Base-by-base conservation (phyloP, 805 yeast species). In the Spathaspora hagerdaliae region DNA sequence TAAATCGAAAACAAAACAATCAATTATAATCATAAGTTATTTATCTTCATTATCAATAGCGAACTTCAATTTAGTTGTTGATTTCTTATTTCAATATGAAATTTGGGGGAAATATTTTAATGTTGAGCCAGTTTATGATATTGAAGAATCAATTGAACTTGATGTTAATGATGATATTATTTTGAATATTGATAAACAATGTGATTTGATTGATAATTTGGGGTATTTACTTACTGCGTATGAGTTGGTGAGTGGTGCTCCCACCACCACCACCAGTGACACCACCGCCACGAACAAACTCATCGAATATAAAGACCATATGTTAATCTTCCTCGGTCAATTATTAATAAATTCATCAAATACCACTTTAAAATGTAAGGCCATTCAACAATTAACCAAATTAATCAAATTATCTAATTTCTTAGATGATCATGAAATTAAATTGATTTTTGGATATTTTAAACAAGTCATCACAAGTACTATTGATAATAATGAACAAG, bases 241-340 rank as follows among this genome's bases (percentile, higher is more conserved):
- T 47, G 75, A 75, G 53, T 71, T 67, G 4, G 55, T 65, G 12
- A 24, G 44, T 24, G 5, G 10, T 31, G 14, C 27, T 8, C 27
- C 19, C 9, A 12, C 11, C 9, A 13, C 2, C 4, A 2, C 33
- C 33, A 26, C 38, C 10, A 13, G 13, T 5, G 5, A 2, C 35
- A 32, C 35, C 35, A 13, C 4, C 35, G 5, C 35, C 35, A 6
- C 42, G 10, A 11, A 76, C 74, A 49, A 63, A 71, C 60, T 87
- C 42, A 52, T 62, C 12, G 52, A 59, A 7, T 77, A 67, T 59
- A 82, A 85, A 50, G 96, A 90, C 55, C 81, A 81, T 35, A 67
- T 91, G 12, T 64, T 90, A 29, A 78, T 82, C 44, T 67, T 84
- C 37, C 61, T 88, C 52, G 81, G 90, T n/a, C 83, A 79, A 56